Conservation (phyloP, 495 filamentous ascomycete species). For the Pseudomonodictys pantanalensis region DNA sequence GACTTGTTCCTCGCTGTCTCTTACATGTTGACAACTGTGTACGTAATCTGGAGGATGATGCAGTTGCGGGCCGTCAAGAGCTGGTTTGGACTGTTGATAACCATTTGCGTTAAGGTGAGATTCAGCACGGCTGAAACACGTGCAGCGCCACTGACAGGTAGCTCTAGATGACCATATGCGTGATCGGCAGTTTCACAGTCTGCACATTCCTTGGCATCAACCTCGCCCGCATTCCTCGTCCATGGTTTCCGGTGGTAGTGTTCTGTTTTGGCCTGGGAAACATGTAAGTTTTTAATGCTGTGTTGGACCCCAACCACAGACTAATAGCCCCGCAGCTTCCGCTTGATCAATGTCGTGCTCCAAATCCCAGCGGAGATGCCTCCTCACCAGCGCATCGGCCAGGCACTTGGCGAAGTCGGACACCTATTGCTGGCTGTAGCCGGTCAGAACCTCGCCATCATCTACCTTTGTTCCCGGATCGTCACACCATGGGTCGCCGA, state of each 20-base stretch:
- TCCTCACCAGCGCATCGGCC: slow-evolving; percentile 58
- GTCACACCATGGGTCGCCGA: slow-evolving; percentile 61
- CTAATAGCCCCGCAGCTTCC: slow-evolving; percentile 41
- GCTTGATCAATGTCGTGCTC: slow-evolving; percentile 68
- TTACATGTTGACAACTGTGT: slow-evolving; percentile 57
- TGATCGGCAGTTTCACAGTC: slow-evolving; percentile 47
- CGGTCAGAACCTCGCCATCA: slow-evolving; percentile 57
- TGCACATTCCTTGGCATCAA: slow-evolving; percentile 44
- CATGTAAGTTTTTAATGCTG: slow-evolving; percentile 44
- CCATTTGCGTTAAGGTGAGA: slow-evolving; percentile 55
- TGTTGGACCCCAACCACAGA: not conserved
- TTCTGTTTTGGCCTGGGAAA: slow-evolving; percentile 69
- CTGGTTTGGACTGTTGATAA: slow-evolving; percentile 60
- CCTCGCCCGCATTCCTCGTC: slow-evolving; percentile 42
- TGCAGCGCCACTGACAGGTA: not conserved
- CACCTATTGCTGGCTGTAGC: slow-evolving; percentile 61
- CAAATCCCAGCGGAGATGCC: slow-evolving; percentile 60
- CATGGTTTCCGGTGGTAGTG: slow-evolving; percentile 66
- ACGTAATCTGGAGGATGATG: slow-evolving; percentile 57
- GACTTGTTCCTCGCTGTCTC: slow-evolving; percentile 56
- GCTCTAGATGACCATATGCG: slow-evolving; percentile 59
- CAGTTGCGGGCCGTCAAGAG: slow-evolving; percentile 67
- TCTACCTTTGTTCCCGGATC: slow-evolving; percentile 54
- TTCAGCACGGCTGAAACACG: not conserved
- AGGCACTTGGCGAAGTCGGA: slow-evolving; percentile 66